Percentiles rank a stretch among this genome's conserved stretches.
Evolutionary conservation across 129 eudicot genomes (phyloP).

Genomic region (Deinandra increscens): DNA sequence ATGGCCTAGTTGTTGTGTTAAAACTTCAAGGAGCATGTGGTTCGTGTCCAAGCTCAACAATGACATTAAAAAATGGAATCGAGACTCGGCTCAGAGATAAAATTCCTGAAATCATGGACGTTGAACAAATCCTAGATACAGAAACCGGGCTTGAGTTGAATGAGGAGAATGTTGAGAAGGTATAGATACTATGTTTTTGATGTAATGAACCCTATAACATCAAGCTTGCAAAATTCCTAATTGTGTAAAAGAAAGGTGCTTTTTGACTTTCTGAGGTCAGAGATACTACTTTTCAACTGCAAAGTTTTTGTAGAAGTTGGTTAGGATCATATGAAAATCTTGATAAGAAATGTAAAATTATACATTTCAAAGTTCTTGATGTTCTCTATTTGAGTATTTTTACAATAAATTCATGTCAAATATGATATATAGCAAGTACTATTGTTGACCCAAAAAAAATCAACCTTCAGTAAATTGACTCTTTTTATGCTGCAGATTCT

Average conservation of each 20-base stretch:
- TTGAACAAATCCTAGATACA: constrained; percentile 69
- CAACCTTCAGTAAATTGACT: constrained; percentile 2
- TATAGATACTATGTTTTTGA: constrained; percentile 20
- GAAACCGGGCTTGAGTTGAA: constrained; percentile 94
- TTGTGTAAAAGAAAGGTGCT: background rate
- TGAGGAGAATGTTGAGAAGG: constrained; percentile 91
- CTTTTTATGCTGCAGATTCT: constrained; percentile 53
- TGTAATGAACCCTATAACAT: background rate
- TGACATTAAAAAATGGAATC: constrained; percentile 88
- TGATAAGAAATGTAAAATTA: background rate
- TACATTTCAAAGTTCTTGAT: background rate
- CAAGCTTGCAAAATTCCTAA: background rate
- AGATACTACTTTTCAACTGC: background rate
- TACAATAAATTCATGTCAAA: background rate
- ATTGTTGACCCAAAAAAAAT: constrained; percentile 6
- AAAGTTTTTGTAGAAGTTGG: background rate
- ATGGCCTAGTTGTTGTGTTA: constrained; percentile 80
- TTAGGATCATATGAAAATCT: background rate
- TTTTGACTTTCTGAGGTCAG: constrained; percentile 3
- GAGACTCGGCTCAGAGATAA: constrained; percentile 83
- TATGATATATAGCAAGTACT: background rate
- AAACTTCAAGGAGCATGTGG: constrained; percentile 97
- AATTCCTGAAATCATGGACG: constrained; percentile 83
- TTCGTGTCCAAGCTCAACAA: constrained; percentile 92
- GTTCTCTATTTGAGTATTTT: background rate